Evolutionary conservation across 805 yeast species (phyloP).

Genomic region (Lachancea dasiensis): DNA sequence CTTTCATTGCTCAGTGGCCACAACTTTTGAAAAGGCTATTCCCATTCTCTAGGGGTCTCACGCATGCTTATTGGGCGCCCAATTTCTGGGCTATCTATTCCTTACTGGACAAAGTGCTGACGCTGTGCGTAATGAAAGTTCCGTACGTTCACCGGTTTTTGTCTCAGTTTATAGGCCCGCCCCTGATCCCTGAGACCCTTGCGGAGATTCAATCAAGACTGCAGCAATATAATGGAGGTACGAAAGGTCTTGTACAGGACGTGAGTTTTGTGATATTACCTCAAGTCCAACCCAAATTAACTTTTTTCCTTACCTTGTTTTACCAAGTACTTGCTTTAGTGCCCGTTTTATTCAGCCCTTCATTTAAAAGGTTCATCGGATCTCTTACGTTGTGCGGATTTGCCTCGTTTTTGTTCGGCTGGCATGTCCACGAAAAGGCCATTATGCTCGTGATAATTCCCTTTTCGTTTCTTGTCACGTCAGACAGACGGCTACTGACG

Average conservation of each 20-base stretch:
- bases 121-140: conserved; percentile 33
- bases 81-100: conserved; percentile 95
- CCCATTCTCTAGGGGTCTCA: conserved; percentile 91
- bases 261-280: conserved; percentile 78
- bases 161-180: conserved; percentile 31
- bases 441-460: conserved; percentile 87
- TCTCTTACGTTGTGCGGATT: conserved; percentile 84
- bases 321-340: conserved; percentile 74
- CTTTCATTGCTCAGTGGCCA: conserved; percentile 64
- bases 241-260: conserved; percentile 91
- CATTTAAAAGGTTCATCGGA: conserved; percentile 73
- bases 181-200: conserved; percentile 30
- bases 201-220: conserved; percentile 29
- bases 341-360: conserved; percentile 67
- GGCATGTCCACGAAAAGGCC: conserved; percentile 99
- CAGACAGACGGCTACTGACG: conserved; percentile 64
- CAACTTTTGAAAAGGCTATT: conserved; percentile 66
- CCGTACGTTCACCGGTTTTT: conserved; percentile 43
- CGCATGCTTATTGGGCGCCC: conserved; percentile 99
- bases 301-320: conserved; percentile 76
- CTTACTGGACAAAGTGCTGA: conserved; percentile 64
- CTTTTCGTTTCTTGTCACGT: conserved; percentile 64
- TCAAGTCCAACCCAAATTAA: conserved; percentile 65
- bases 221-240: conserved; percentile 39
- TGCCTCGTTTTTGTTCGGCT: conserved; percentile 88